Evolutionary conservation across 768 basidiomycete genomes (phyloP).

Genomic region (Lentinus tigrinus): DNA sequence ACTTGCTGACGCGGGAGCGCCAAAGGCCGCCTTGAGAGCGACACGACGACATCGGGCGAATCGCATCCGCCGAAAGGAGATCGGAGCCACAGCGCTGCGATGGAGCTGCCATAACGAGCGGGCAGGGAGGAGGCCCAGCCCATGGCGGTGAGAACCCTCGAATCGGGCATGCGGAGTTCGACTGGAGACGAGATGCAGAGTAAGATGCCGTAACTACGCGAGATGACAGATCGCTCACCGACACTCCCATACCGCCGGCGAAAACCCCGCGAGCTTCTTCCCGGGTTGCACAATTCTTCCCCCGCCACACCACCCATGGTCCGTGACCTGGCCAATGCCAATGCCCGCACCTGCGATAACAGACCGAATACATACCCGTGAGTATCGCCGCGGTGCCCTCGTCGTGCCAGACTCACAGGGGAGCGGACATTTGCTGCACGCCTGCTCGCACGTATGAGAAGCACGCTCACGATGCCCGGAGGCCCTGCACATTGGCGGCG

Average conservation of each 20-base stretch:
- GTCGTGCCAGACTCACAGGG: background rate
- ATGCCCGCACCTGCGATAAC: no score
- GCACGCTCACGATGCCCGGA: background rate
- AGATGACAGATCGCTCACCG: conserved; percentile 5
- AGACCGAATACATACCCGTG: no score
- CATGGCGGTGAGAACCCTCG: conserved; percentile 4
- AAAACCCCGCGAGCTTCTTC: background rate
- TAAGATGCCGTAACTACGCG: conserved; percentile 9
- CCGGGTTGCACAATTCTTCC: background rate
- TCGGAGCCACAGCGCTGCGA: conserved; percentile 11
- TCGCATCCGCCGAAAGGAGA: conserved; percentile 7
- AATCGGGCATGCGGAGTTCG: conserved; percentile 19
- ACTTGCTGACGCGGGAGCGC: conserved; percentile 7
- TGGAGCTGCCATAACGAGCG: conserved; percentile 11
- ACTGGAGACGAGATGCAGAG: conserved; percentile 13
- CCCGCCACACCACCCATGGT: background rate
- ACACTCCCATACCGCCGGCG: background rate
- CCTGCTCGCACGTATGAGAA: background rate
- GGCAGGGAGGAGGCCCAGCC: background rate
- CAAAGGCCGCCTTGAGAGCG: conserved; percentile 10
- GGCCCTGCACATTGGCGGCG: no score
- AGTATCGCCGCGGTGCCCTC: no score
- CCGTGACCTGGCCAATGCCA: no score
- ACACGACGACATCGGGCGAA: conserved; percentile 16
- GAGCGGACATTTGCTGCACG: background rate